Percentiles rank a stretch among this genome's conserved stretches.
Evolutionary conservation across 768 basidiomycete genomes (phyloP).

Genomic region (Hypholoma sublateritium): DNA sequence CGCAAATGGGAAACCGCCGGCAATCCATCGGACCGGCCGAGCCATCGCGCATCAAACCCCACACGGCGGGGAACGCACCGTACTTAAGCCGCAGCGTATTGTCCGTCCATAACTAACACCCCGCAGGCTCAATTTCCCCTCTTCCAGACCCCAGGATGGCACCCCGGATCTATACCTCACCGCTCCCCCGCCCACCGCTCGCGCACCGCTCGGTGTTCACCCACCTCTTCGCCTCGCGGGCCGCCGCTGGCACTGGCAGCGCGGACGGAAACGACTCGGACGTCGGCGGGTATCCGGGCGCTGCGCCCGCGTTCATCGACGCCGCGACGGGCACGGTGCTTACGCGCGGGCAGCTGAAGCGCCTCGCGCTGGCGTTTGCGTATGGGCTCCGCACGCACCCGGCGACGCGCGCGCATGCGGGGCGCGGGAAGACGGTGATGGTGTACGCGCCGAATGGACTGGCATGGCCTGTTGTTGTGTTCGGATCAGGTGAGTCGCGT

Average conservation of each 20-base stretch:
- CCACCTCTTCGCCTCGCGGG: constrained; percentile 42
- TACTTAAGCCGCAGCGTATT: no score
- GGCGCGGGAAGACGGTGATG: constrained; percentile 57
- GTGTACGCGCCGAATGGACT: constrained; percentile 75
- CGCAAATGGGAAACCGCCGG: no score
- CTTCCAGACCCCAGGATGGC: constrained; percentile 24
- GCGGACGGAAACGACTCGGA: no score
- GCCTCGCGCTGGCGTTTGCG: constrained; percentile 55
- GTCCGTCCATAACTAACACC: no score
- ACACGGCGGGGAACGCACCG: no score
- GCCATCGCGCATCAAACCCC: no score
- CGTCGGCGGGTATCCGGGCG: constrained; percentile 43
- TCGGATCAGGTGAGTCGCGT: constrained; percentile 39
- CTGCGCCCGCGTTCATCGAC: constrained; percentile 63
- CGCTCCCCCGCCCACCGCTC: constrained; percentile 36
- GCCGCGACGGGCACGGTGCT: constrained; percentile 56
- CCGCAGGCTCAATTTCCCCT: neutral
- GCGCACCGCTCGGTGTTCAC: constrained; percentile 47
- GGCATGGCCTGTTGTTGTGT: constrained; percentile 45
- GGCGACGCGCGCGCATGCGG: constrained; percentile 21
- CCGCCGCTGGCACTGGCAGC: no score
- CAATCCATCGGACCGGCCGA: no score
- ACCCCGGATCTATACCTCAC: constrained; percentile 49
- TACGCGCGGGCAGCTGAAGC: constrained; percentile 52
- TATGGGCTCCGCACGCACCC: constrained; percentile 55